Conservation (phyloP, 1,284 basidiomycete genomes). For the Testicularia cyperi region DNA sequence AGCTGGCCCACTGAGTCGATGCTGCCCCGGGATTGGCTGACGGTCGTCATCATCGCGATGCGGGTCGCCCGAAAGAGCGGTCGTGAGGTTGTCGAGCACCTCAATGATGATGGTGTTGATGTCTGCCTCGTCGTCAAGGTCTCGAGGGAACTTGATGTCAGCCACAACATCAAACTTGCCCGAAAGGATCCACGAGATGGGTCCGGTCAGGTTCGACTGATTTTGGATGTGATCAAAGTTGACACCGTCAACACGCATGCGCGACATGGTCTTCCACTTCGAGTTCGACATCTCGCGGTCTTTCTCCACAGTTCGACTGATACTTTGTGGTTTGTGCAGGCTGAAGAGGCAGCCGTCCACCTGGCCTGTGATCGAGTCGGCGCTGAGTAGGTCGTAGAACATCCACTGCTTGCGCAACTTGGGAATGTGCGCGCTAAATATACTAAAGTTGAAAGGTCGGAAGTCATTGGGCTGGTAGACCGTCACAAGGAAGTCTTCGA, state of each 20-base stretch:
- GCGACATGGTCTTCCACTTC: conserved; percentile 88
- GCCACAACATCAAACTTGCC: conserved; percentile 93
- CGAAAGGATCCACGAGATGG: conserved; percentile 93
- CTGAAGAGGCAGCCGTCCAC: conserved; percentile 98
- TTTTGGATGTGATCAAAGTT: conserved; percentile 94
- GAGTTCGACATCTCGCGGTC: conserved; percentile 60
- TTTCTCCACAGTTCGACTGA: conserved; percentile 80
- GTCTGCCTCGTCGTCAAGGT: conserved; percentile 76
- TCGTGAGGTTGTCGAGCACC: conserved; percentile 77
- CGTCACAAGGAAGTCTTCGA: conserved; percentile 91
- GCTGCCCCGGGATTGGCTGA: conserved; percentile 81
- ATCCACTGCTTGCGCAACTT: conserved; percentile 89
- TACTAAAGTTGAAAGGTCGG: conserved; percentile 83
- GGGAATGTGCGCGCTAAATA: conserved; percentile 88
- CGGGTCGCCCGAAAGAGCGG: conserved; percentile 42
- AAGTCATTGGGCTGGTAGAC: conserved; percentile 91
- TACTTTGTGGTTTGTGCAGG: conserved; percentile 92
- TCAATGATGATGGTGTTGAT: conserved; percentile 76
- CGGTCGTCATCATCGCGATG: conserved; percentile 24
- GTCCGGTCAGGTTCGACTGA: conserved; percentile 72
- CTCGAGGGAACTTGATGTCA: conserved; percentile 93
- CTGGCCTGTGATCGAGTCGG: conserved; percentile 93
- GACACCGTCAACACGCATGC: conserved; percentile 93
- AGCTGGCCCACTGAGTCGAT: conserved; percentile 81
- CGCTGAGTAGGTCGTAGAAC: conserved; percentile 79